These are phyloP conservation scores for Fusarium sp. DNA, from an alignment of 2,329 filamentous ascomycete species.

Conservation along the genomic window DNA sequence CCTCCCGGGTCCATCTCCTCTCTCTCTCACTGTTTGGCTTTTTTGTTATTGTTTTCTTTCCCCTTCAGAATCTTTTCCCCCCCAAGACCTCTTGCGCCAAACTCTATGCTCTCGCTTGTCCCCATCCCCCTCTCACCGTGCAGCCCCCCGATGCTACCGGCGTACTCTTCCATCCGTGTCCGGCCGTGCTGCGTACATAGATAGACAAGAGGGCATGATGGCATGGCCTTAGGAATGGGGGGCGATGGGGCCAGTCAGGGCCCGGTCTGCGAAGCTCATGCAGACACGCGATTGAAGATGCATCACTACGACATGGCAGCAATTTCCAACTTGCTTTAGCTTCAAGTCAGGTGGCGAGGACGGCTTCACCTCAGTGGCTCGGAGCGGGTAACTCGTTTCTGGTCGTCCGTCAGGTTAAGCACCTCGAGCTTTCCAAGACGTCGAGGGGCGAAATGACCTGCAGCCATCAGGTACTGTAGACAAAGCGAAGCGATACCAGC, in stretches of 20 bases:
- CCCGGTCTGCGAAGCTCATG: conserved; percentile 40
- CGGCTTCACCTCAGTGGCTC: conserved; percentile 34
- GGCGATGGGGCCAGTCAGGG: conserved; percentile 27
- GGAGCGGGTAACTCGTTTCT: conserved; percentile 39
- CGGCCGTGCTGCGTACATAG: background rate
- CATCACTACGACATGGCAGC: conserved; percentile 35
- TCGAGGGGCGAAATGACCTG: conserved; percentile 31
- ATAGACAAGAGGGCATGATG: conserved; percentile 26
- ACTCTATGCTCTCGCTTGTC: conserved; percentile 1
- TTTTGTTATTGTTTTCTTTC: conserved; percentile 1
- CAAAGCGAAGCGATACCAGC: conserved; percentile 6
- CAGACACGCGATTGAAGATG: conserved; percentile 41
- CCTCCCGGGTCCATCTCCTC: conserved; percentile 12
- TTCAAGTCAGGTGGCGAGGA: conserved; percentile 44
- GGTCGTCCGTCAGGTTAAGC: conserved; percentile 28
- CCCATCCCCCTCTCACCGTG: conserved; percentile 5
- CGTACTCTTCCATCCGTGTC: conserved; percentile 14
- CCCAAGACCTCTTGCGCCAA: background rate
- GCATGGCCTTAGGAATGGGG: conserved; percentile 34
- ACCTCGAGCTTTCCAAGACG: conserved; percentile 20
- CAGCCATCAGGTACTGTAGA: background rate
- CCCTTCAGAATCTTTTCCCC: background rate
- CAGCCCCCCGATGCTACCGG: conserved; percentile 2
- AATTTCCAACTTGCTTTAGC: conserved; percentile 42
- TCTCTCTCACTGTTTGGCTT: conserved; percentile 20